Base-by-base conservation (phyloP, 2,329 filamentous ascomycete genomes). In the Aureobasidium leucospermi region DNA sequence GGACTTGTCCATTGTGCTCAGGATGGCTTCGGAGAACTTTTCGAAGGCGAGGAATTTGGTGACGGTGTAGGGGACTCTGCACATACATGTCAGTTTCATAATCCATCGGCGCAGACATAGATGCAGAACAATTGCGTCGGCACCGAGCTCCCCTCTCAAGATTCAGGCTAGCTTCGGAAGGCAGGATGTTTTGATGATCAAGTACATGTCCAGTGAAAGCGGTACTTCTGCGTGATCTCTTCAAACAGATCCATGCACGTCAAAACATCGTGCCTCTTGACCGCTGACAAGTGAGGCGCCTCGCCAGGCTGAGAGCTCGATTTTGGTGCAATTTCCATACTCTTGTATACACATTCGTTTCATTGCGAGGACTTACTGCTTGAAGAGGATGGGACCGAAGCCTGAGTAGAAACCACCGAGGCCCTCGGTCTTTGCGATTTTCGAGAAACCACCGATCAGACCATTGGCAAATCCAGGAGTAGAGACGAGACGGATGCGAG, bases 1-100 rank as follows among this genome's bases (percentile, higher is more conserved):
- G 70, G 81, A 77, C 83, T 92, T 93, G 82, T 90, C 86, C 73
- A 88, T 69, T 56, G 71, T 64, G 67, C 78, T 75, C 82, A 85
- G 93, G 79, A 89, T 75, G 67, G 81, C 70, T 80, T 94, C 90
- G 69, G 85, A 80, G 69, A 90, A 88, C 83, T 93, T 93, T 80
- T 95, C 90, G 83, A 85, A 94, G 70, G 92, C 90, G 77, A 93
- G 90, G 80, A 95, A 95, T 81, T 95, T 95, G 83, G 90, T 82
- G 87, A 94, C 92, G 76, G 90, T 95, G 82, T 95, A 95, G 65
- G 90, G 90, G 69, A 95, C 86, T 82, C 87, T 90, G 23, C 23
- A 65, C 9, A 9, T 38, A 10, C 9, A 38, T 15, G 15, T 38
- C 15, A 38, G 29, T 4, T 19, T 38, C 10, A 19, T 38, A 9